These are phyloP conservation scores for Kwoniella shandongensis DNA, from an alignment of 768 basidiomycete species.

Conservation along the genomic window DNA sequence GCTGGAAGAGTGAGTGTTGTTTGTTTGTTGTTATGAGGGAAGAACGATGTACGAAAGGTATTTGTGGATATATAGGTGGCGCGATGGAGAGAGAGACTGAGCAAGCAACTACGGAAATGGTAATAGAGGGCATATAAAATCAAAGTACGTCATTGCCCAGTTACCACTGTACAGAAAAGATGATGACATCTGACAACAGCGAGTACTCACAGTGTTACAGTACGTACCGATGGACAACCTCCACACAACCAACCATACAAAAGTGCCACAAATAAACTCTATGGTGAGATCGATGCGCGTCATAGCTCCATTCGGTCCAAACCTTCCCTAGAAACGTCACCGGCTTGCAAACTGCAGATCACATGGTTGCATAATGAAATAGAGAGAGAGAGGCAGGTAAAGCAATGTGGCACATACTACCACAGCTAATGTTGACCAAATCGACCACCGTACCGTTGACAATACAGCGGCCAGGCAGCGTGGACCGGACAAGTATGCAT, in stretches of 20 bases:
- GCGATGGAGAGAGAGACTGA: no score
- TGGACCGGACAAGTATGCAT: no score
- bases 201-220: neutral
- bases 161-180: neutral
- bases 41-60: neutral
- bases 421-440: no score
- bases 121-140: no score
- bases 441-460: no score
- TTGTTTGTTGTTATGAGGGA: neutral
- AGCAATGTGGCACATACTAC: no score
- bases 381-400: no score
- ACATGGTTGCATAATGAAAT: no score
- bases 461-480: no score
- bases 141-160: slow-evolving; percentile 4
- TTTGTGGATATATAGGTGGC: neutral
- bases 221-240: slow-evolving; percentile 11
- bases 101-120: no score
- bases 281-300: no score
- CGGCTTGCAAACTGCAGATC: neutral
- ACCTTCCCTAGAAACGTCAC: slow-evolving; percentile 7
- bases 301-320: neutral
- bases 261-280: no score
- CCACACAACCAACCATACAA: slow-evolving; percentile 4
- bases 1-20: neutral
- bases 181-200: slow-evolving; percentile 15